Percentiles rank a stretch among this genome's conserved stretches.
Conservation (phyloP, 2,329 filamentous ascomycete genomes). For the Lithohypha guttulata region DNA sequence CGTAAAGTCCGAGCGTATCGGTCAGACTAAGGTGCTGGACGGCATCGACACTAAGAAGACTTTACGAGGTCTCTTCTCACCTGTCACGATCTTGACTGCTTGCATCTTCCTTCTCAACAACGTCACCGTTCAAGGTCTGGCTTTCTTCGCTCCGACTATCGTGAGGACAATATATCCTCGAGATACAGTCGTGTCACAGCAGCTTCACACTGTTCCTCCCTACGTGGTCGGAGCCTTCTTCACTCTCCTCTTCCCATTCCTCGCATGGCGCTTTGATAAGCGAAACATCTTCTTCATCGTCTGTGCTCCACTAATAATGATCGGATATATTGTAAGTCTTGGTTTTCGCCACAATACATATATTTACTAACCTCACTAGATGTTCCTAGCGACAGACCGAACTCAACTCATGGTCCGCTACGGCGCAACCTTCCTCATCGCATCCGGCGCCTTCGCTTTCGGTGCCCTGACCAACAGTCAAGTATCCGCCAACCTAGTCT, state of each 20-base stretch:
- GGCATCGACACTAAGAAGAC: constrained; percentile 50
- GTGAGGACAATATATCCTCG: constrained; percentile 56
- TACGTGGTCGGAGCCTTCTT: constrained; percentile 60
- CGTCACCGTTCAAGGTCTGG: constrained; percentile 58
- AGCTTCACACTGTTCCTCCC: constrained; percentile 60
- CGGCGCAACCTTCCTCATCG: constrained; percentile 59
- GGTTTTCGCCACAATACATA: constrained; percentile 11
- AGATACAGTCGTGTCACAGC: constrained; percentile 48
- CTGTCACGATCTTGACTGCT: constrained; percentile 47
- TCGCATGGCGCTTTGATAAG: constrained; percentile 45
- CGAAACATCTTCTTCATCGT: constrained; percentile 51
- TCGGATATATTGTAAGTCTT: constrained; percentile 48
- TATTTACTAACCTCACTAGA: too few species aligned
- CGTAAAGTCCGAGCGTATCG: constrained; percentile 58
- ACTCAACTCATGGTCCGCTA: constrained; percentile 48
- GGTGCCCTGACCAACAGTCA: constrained; percentile 58
- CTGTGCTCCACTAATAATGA: constrained; percentile 49
- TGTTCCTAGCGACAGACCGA: constrained; percentile 51
- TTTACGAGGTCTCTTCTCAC: constrained; percentile 52
- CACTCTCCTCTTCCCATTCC: constrained; percentile 47
- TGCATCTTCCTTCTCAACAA: constrained; percentile 56
- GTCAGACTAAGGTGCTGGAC: constrained; percentile 52
- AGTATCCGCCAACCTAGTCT: constrained; percentile 58
- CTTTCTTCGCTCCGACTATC: constrained; percentile 62
- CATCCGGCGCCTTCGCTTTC: constrained; percentile 51